A percentile compares a stretch with the other conserved stretches of the same genome.
Conservation (phyloP, 2,329 filamentous ascomycete species). For the Rhinocladiella mackenziei region DNA sequence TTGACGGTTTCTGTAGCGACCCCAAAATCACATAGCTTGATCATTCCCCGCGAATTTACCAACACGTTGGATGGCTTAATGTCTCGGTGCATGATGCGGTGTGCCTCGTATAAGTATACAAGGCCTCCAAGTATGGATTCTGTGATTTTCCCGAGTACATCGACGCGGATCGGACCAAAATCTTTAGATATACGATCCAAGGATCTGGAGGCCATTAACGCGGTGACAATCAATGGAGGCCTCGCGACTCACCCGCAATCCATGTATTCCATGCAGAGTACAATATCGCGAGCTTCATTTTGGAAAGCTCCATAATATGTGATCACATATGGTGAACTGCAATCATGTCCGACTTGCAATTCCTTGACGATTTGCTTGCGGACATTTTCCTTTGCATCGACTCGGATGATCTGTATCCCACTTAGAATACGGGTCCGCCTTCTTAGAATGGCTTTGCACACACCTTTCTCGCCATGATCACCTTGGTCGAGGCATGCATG, state of each 20-base stretch:
- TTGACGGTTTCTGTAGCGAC: conserved; percentile 98
- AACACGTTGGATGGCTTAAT: conserved; percentile 98
- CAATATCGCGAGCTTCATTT: conserved; percentile 94
- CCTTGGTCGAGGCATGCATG: conserved; percentile 87
- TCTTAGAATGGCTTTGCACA: not conserved
- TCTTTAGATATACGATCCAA: conserved; percentile 91
- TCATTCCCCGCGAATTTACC: conserved; percentile 87
- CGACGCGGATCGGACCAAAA: conserved; percentile 91
- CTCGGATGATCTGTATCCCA: conserved; percentile 75
- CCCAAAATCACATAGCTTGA: conserved; percentile 98
- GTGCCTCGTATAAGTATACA: conserved; percentile 89
- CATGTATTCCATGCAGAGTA: conserved; percentile 99
- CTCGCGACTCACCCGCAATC: conserved; percentile 79
- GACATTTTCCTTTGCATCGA: conserved; percentile 96
- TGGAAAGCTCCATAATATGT: conserved; percentile 97
- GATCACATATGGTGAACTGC: conserved; percentile 94
- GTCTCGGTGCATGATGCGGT: conserved; percentile 98
- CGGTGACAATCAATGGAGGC: conserved; percentile 14
- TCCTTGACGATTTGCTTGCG: conserved; percentile 95
- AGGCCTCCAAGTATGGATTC: conserved; percentile 91
- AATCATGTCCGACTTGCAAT: conserved; percentile 96
- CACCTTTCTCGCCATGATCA: conserved; percentile 97
- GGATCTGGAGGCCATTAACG: conserved; percentile 55
- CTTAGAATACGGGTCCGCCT: conserved; percentile 22
- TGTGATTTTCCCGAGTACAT: conserved; percentile 95